These are phyloP conservation scores for Pythium aristosporum DNA, from an alignment of 352 stramenopile genomes.

Conservation along the genomic window DNA sequence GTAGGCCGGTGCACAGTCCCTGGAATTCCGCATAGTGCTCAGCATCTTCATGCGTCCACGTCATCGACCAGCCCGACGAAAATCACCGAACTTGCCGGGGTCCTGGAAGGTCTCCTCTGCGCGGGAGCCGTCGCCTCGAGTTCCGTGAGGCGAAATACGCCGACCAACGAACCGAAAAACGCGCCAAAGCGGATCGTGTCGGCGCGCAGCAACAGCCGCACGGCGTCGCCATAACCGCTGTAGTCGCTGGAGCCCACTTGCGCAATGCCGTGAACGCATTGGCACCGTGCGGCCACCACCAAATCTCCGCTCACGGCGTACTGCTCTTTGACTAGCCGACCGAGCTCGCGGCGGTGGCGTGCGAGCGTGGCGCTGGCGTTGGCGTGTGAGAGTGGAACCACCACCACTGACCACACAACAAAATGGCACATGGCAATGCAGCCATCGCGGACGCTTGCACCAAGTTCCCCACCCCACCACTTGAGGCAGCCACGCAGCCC, in stretches of 20 bases:
- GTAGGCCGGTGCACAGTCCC: too few species aligned
- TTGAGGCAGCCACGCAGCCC: too few species aligned
- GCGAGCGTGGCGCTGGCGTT: too few species aligned
- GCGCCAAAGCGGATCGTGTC: conserved; percentile 80
- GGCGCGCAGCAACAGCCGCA: conserved; percentile 56
- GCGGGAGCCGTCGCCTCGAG: conserved; percentile 41
- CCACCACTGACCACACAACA: too few species aligned
- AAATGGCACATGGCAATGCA: too few species aligned
- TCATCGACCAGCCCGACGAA: too few species aligned
- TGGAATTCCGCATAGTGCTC: too few species aligned
- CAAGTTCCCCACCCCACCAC: too few species aligned
- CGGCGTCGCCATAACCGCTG: conserved; percentile 64
- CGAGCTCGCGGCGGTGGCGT: conserved; percentile 6
- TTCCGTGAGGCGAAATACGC: conserved; percentile 66
- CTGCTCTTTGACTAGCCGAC: conserved; percentile 13
- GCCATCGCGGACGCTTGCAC: too few species aligned
- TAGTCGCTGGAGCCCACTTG: conserved; percentile 76
- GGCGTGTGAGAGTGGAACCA: too few species aligned
- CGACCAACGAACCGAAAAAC: conserved; percentile 77
- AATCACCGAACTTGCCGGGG: too few species aligned
- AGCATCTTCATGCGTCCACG: too few species aligned
- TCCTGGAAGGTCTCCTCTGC: conserved; percentile 6
- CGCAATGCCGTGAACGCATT: conserved; percentile 82
- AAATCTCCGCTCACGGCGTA: conserved; percentile 24
- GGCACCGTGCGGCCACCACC: conserved; percentile 54